These are phyloP conservation scores for Cenchrus fungigraminus DNA, from an alignment of 176 grass and related monocot species.

Conservation along the genomic window DNA sequence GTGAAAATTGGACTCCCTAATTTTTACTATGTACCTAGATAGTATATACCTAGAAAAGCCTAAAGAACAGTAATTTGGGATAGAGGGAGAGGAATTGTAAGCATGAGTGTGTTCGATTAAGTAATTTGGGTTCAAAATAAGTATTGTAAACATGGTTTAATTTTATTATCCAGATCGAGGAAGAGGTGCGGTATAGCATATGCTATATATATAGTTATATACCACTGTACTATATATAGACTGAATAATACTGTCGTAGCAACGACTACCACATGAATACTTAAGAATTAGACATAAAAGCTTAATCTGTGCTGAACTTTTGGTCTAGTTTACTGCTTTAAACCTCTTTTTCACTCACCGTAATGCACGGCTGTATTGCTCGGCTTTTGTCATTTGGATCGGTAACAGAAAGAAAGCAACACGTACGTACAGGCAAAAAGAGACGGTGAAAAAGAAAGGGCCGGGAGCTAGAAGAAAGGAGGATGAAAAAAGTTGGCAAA, in stretches of 20 bases:
- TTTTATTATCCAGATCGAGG: too few relatives aligned
- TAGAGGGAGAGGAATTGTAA: too few relatives aligned
- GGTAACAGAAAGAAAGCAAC: slow-evolving; percentile 48
- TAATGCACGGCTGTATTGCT: slow-evolving; percentile 46
- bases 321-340: slow-evolving; percentile 10
- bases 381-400: slow-evolving; percentile 60
- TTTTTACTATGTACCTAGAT: too few relatives aligned
- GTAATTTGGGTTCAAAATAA: too few relatives aligned
- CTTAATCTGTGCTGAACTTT: slow-evolving; percentile 24
- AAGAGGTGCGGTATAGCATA: neutral
- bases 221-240: too few relatives aligned
- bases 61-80: too few relatives aligned
- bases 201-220: too few relatives aligned
- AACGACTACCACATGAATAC: neutral
- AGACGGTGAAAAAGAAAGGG: slow-evolving; percentile 41
- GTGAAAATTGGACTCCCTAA: too few relatives aligned
- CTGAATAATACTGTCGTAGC: neutral
- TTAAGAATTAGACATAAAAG: neutral
- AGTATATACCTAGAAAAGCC: too few relatives aligned
- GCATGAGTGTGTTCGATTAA: too few relatives aligned
- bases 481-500: slow-evolving; percentile 22
- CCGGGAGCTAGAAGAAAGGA: slow-evolving; percentile 2
- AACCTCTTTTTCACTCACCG: slow-evolving; percentile 23
- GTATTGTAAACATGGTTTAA: too few relatives aligned
- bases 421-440: slow-evolving; percentile 37